Evolutionary conservation across 2,329 filamentous ascomycete genomes (phyloP), one percentile per base, ranked within the genome.

Genomic region (Aspergillus fructus): DNA sequence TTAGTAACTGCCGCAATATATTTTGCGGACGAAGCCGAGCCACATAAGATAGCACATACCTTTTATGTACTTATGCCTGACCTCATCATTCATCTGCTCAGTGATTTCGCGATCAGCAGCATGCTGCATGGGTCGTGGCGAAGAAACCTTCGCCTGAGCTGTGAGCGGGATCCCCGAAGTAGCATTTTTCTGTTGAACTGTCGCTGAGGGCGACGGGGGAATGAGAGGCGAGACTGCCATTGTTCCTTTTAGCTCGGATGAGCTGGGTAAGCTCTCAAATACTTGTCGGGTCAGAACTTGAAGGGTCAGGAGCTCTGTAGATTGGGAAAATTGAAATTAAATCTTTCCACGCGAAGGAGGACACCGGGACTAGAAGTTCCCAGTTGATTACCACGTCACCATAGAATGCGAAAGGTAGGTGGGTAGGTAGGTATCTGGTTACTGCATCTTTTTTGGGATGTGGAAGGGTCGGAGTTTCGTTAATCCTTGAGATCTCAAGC

Each of bases 41-140:
- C 15, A 45, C 15, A 19, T 45, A 27, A 13, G 13, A 40, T 30
- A 49, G 42, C 33, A 61, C 72, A 33, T 71, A 88, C 89, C 91
- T 79, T 96, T 96, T 64, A 94, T 85, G 74, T 96, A 99, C 80
- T 94, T 96, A 64, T 85, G 83, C 74, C 92, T 91, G 69, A 91
- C 89, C 50, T 89, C 85, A 58, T 90, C 87, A 70, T 93, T 93
- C 73, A 93, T 82, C 71, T 91, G 88, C 75, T 93, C 90, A n/a
- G 89, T 77, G 53, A 79, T 73, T 54, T 80, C 78, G 41, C 72
- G 72, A 42, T 76, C 74, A 34, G 67, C 49, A 47, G 66, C 51
- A 43, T 64, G 56, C 17, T 63, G 60, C 4, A 58, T 49, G 34
- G 62, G 46, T 15, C 61, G 65, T 7, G 64, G 52, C 17, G 63